phyloP scores from a whole-genome alignment of 2,329 filamentous ascomycete species.

The Trichoderma asperellum region DNA sequence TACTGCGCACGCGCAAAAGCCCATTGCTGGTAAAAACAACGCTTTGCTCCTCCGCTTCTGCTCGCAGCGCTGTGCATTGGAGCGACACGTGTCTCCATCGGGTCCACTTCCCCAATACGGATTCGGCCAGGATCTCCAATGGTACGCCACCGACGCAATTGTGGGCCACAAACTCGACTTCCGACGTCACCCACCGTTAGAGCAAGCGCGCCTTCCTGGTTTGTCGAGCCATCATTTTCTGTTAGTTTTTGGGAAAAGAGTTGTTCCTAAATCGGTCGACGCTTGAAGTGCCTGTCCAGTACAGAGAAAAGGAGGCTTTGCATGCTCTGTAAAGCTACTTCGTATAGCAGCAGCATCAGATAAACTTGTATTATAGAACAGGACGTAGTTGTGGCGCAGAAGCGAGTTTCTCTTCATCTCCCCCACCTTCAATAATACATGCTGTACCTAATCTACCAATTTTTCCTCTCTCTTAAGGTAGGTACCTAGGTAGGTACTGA shows the following conservation, averaged over 20 bases:
- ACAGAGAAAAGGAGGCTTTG: neutral
- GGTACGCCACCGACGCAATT: constrained; percentile 38
- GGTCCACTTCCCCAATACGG: constrained; percentile 36
- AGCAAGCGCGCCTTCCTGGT: neutral
- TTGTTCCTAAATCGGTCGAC: neutral
- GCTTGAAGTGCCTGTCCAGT: neutral
- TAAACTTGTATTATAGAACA: neutral
- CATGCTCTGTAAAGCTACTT: neutral
- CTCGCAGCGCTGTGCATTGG: constrained; percentile 29
- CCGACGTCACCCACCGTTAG: constrained; percentile 28
- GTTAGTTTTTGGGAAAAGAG: neutral
- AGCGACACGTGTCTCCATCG: constrained; percentile 36
- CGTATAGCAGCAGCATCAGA: neutral
- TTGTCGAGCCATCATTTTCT: neutral
- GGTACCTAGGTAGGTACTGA: too few relatives aligned
- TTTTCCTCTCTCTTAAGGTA: neutral
- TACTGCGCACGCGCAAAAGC: too few relatives aligned
- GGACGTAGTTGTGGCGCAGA: neutral
- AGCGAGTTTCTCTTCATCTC: neutral
- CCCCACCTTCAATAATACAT: neutral
- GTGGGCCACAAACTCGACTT: constrained; percentile 11
- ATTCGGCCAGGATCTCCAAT: constrained; percentile 39
- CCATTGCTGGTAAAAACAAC: too few relatives aligned
- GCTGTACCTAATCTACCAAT: too few relatives aligned
- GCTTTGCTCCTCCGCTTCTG: neutral